Evolutionary conservation across 2,329 filamentous ascomycete species (phyloP), one percentile per base, ranked within the genome.

Genomic region (Lomentospora prolificans): DNA sequence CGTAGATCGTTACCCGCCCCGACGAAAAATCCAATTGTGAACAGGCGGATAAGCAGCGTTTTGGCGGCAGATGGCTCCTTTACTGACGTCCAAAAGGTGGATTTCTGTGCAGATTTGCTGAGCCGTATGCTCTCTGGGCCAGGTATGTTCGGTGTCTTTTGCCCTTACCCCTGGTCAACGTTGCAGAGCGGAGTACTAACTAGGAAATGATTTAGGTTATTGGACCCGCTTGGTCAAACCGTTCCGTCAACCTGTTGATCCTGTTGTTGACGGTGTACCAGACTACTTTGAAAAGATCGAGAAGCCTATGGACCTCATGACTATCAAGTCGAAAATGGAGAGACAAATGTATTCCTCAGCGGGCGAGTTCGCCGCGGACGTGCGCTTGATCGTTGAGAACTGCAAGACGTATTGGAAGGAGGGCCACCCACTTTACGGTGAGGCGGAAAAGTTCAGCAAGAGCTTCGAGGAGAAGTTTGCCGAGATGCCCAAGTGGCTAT

Each of bases 181-280:
- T 24, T 9, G 3, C 6, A 27, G n/a, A 22, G 41, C 4, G 30
- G 19, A 19, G 58, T 10, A 24, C 24, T 53, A 19, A 39, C 53
- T 59, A 60, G 53, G n/a, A 5, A 3, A 25, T 19, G 19, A 19
- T 39, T 44, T 54, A 82, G 81, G 82, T 5, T 85, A 82, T 65
- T 85, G 82, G 82, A 85, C 82, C 0, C 78, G 81, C n/a, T 72
- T 84, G 0, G 81, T 85, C 3, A 80, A 80, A 0, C 79, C 80
- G 0, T 85, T 85, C 66, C 76, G 75, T 48, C 75, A 84, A 24
- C 76, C 81, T 0, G 81, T 85, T 5, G 75, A 81, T 57, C 81
- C 81, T 0, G 63, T 68, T 3, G 70, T 73, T 36, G 80, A 85
- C 60, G 77, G 76, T 17, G 78, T 84, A 2, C 81, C 80, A 2